Evolutionary conservation across 1,139 yeast genomes (phyloP).

Genomic region (Diutina sp.): DNA sequence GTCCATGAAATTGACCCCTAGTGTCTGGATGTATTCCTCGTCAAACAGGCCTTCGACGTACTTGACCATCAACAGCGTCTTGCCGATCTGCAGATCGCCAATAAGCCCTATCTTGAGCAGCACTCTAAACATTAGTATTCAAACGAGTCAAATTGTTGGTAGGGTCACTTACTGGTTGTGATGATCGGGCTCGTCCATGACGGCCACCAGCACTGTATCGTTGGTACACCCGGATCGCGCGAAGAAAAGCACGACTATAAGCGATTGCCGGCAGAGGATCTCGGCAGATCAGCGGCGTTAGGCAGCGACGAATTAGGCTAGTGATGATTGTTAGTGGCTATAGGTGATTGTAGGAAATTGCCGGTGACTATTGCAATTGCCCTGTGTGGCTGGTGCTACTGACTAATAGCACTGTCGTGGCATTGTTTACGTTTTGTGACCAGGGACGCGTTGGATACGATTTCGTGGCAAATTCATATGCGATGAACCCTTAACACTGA

Average conservation of each 20-base stretch:
- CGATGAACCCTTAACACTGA: no score
- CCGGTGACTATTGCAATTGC: no score
- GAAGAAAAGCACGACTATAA: not conserved
- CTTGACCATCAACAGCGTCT: constrained; percentile 92
- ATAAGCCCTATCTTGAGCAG: constrained; percentile 86
- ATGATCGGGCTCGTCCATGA: constrained; percentile 3
- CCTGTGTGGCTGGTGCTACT: no score
- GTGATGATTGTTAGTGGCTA: no score
- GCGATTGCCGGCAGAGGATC: not conserved
- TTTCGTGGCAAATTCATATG: no score
- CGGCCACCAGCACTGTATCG: not conserved
- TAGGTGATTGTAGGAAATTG: no score
- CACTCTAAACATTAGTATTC: constrained; percentile 17
- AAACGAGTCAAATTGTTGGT: not conserved
- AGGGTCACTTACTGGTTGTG: constrained; percentile 8
- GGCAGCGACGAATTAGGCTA: no score
- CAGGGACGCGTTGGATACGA: no score
- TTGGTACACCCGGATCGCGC: not conserved
- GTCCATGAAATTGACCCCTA: constrained; percentile 95
- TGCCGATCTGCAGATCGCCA: constrained; percentile 98
- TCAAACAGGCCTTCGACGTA: constrained; percentile 92
- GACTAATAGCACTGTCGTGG: no score
- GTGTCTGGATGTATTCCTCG: constrained; percentile 83
- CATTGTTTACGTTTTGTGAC: no score
- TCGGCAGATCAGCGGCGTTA: not conserved